Conservation (phyloP, 2,329 filamentous ascomycete genomes). For the Epichloe hybrida region DNA sequence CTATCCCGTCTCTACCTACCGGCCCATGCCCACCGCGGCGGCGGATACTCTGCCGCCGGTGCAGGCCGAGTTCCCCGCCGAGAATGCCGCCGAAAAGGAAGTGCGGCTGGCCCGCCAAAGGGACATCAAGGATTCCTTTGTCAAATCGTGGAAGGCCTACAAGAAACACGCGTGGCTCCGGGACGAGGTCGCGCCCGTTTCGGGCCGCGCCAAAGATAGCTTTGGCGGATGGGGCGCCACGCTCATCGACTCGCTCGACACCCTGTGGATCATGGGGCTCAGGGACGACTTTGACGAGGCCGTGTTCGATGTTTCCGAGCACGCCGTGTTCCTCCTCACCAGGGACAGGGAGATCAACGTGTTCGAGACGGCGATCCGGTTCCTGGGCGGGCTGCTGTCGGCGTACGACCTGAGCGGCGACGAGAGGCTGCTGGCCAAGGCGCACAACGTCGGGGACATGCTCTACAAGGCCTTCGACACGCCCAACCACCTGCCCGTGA, state of each 20-base stretch:
- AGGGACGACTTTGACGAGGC: conserved; percentile 42
- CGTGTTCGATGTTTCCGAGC: conserved; percentile 29
- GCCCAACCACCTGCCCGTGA: conserved; percentile 33
- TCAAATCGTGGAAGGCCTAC: conserved; percentile 36
- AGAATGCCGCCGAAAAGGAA: conserved; percentile 8
- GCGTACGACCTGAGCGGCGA: conserved; percentile 36
- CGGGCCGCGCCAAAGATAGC: conserved; percentile 29
- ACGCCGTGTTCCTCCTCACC: conserved; percentile 37
- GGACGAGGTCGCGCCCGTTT: conserved; percentile 38
- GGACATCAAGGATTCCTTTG: conserved; percentile 29
- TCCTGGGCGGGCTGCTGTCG: conserved; percentile 37
- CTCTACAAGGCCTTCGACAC: conserved; percentile 39
- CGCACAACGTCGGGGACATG: conserved; percentile 37
- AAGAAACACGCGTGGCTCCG: conserved; percentile 36
- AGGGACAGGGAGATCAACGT: conserved; percentile 27
- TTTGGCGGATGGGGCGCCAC: conserved; percentile 46
- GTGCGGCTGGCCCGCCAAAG: conserved; percentile 22
- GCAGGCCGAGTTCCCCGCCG: conserved; percentile 6
- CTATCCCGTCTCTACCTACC: conserved; percentile 7
- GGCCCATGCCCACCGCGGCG: conserved; percentile 6
- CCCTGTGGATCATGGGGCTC: conserved; percentile 48
- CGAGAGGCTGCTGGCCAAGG: conserved; percentile 30
- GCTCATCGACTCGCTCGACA: conserved; percentile 46
- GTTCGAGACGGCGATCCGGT: conserved; percentile 43
- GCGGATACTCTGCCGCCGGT: conserved; percentile 3